phyloP scores from a whole-genome alignment of 352 stramenopile species.

The Phytophthora boehmeriae region DNA sequence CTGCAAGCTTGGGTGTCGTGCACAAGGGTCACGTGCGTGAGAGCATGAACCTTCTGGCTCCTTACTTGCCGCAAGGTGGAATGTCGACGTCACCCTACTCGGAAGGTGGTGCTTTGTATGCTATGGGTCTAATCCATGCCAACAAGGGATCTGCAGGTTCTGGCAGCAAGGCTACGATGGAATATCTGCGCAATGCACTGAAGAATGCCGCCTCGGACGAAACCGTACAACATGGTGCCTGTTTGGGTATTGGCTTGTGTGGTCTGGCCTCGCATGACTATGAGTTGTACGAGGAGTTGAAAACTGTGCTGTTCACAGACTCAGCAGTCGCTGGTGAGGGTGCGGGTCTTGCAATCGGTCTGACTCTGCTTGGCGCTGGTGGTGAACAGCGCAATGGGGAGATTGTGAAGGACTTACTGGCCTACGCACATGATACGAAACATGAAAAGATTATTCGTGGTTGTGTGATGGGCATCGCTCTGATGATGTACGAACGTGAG shows the following conservation, averaged over 20 bases:
- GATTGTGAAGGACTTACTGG: slow-evolving; percentile 94
- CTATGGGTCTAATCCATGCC: slow-evolving; percentile 98
- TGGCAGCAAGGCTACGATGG: slow-evolving; percentile 82
- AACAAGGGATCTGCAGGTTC: slow-evolving; percentile 93
- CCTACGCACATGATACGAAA: slow-evolving; percentile 98
- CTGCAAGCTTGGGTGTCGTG: slow-evolving; percentile 97
- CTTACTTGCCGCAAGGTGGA: slow-evolving; percentile 95
- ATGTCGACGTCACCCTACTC: slow-evolving; percentile 94
- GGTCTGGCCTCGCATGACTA: slow-evolving; percentile 94
- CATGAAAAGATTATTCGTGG: slow-evolving; percentile 99
- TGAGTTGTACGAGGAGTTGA: slow-evolving; percentile 96
- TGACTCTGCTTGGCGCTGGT: slow-evolving; percentile 96
- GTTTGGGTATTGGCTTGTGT: slow-evolving; percentile 96
- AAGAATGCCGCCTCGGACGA: slow-evolving; percentile 93
- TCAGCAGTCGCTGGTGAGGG: slow-evolving; percentile 97
- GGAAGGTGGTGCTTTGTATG: slow-evolving; percentile 97
- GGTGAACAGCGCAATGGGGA: slow-evolving; percentile 83
- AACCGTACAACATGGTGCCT: slow-evolving; percentile 97
- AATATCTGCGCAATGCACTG: slow-evolving; percentile 86
- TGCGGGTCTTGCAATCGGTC: slow-evolving; percentile 97
- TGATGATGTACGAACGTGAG: slow-evolving; percentile 98
- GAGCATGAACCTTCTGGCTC: slow-evolving; percentile 97
- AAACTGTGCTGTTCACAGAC: slow-evolving; percentile 98
- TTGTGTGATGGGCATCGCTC: slow-evolving; percentile 97
- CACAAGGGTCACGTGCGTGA: slow-evolving; percentile 98